Evolutionary conservation across 2,329 filamentous ascomycete genomes (phyloP), one percentile per base, ranked within the genome.

Genomic region (Blumeriella jaapii): DNA sequence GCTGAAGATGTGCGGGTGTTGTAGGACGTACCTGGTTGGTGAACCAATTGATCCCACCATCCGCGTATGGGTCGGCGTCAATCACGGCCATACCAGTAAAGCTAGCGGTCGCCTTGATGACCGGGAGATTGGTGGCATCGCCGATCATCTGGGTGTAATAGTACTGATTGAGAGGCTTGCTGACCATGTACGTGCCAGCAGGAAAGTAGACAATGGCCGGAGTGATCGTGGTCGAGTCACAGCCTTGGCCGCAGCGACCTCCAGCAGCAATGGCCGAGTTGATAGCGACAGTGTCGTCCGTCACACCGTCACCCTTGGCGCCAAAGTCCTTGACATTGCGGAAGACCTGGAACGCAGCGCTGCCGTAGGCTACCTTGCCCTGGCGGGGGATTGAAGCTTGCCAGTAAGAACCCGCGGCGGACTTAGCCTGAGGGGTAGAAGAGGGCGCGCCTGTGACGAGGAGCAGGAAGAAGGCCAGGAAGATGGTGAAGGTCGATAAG

Each of bases 91-190:
- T 93, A 29, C 89, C 91, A 2, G 65, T 47, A 54, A 96, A 98
- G 50, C 66, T 64, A 27, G 77, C 57, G 1, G 74, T 59, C 3
- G 81, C 80, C 63, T 89, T 85, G 58, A 95, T 67, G 0, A 78
- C 78, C 0, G 89, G 86, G 10, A 78, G 59, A 44, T 71, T 65
- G 50, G 72, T 55, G 31, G 79, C 76, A 62, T 96, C 86, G 38
- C 89, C 89, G 22, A 95, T 68, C 42, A 96, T 74, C 58, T 95
- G 86, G 7, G 87, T 93, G 65, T 94, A 94, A 68, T 96, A 96
- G 59, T 79, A 80, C 57, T 86, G 80, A 33, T 86, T 61, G 47
- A 96, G 74, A 14, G 89, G 83, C 52, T 67, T 70, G 55, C 76
- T 84, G 49, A 96, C 78, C 12, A 82, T 54, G 55, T 95, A 96